Percentiles rank a stretch among this genome's conserved stretches.
These are phyloP conservation scores for Pythium coloratum DNA, from an alignment of 352 stramenopile genomes.

Conservation along the genomic window DNA sequence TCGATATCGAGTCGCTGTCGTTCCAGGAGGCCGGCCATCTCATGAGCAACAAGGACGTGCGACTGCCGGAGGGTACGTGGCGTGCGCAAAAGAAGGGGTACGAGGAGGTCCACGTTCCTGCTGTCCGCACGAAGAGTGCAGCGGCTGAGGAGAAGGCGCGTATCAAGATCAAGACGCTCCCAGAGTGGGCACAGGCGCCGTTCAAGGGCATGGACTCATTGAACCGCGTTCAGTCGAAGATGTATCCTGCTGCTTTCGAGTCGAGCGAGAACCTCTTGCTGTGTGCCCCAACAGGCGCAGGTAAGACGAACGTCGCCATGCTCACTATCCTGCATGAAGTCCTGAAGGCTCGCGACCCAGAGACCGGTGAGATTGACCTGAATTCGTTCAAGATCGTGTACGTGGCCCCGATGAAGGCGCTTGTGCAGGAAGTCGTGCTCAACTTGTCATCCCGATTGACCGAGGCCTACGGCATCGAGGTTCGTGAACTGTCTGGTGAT, in stretches of 20 bases:
- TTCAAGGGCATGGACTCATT: slow-evolving; percentile 98
- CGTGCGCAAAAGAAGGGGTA: slow-evolving; percentile 97
- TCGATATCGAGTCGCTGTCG: slow-evolving; percentile 94
- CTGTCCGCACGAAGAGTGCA: slow-evolving; percentile 82
- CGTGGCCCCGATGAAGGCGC: slow-evolving; percentile 99
- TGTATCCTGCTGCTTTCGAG: slow-evolving; percentile 92
- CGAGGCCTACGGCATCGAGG: slow-evolving; percentile 92
- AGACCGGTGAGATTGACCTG: slow-evolving; percentile 91
- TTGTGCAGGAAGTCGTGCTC: slow-evolving; percentile 99
- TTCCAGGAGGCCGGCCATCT: slow-evolving; percentile 96
- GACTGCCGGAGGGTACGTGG: slow-evolving; percentile 96
- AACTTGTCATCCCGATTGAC: slow-evolving; percentile 96
- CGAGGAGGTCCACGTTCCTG: slow-evolving; percentile 99
- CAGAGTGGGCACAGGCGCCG: slow-evolving; percentile 93
- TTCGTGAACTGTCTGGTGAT: slow-evolving; percentile 98
- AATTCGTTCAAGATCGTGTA: slow-evolving; percentile 99
- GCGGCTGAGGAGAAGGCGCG: slow-evolving; percentile 71
- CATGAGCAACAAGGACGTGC: slow-evolving; percentile 98
- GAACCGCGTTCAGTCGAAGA: slow-evolving; percentile 99
- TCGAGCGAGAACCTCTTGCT: slow-evolving; percentile 97
- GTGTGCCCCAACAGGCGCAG: slow-evolving; percentile 98
- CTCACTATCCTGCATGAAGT: slow-evolving; percentile 99
- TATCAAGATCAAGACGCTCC: slow-evolving; percentile 92
- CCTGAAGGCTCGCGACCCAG: slow-evolving; percentile 86
- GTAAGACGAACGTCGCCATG: slow-evolving; percentile 99